These are phyloP conservation scores for Cladorrhinum samala DNA, from an alignment of 495 filamentous ascomycete species.

Conservation along the genomic window DNA sequence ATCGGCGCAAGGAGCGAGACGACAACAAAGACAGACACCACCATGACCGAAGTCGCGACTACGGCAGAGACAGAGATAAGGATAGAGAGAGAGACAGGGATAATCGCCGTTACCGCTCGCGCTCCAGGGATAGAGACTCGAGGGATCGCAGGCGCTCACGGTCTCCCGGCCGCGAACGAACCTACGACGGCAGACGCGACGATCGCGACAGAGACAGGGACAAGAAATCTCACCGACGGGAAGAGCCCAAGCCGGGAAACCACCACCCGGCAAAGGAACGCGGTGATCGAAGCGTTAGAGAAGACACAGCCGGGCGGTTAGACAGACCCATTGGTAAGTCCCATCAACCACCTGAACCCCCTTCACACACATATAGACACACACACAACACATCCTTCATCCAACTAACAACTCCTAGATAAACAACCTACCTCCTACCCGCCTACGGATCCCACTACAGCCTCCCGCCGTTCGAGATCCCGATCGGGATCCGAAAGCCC, in stretches of 20 bases:
- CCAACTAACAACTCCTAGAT: slow-evolving; percentile 22
- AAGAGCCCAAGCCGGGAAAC: slow-evolving; percentile 8
- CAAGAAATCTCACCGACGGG: slow-evolving; percentile 17
- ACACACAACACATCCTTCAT: background rate
- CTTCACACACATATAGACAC: background rate
- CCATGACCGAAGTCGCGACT: slow-evolving; percentile 24
- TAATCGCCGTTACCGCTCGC: slow-evolving; percentile 31
- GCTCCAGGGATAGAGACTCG: slow-evolving; percentile 31
- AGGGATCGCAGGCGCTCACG: slow-evolving; percentile 22
- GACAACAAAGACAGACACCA: slow-evolving; percentile 27
- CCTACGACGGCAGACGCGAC: slow-evolving; percentile 25
- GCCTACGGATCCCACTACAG: slow-evolving; percentile 24
- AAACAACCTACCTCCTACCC: slow-evolving; percentile 15
- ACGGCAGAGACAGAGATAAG: slow-evolving; percentile 29
- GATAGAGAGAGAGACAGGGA: slow-evolving; percentile 27
- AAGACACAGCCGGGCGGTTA: slow-evolving; percentile 8
- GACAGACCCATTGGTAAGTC: slow-evolving; percentile 33
- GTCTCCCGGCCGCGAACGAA: slow-evolving; percentile 32
- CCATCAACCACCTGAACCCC: no score
- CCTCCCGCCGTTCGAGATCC: slow-evolving; percentile 26
- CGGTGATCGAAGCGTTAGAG: slow-evolving; percentile 16
- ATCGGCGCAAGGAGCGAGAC: slow-evolving; percentile 29
- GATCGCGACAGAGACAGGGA: slow-evolving; percentile 16
- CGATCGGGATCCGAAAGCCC: slow-evolving; percentile 16
- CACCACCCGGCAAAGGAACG: slow-evolving; percentile 8